phyloP scores from a whole-genome alignment of 2,329 filamentous ascomycete species.

The Cladosporium halotolerans region DNA sequence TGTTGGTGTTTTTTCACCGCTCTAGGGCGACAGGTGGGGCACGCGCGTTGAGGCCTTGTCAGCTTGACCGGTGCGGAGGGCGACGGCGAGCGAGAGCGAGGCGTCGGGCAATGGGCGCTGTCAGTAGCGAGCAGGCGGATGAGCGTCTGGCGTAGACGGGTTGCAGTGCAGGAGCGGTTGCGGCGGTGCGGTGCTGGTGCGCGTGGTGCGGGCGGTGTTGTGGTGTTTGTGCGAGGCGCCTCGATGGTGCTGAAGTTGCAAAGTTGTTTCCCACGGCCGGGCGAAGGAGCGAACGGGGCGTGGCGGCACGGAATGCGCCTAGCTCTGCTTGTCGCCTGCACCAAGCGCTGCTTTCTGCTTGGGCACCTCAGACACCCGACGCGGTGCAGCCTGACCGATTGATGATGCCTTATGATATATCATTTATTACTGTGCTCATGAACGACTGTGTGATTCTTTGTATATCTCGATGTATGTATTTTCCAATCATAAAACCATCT shows the following conservation, averaged over 20 bases:
- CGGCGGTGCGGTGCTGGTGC: background rate
- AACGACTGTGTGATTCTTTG: background rate
- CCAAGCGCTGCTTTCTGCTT: too few relatives aligned
- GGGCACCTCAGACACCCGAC: too few relatives aligned
- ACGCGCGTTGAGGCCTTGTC: slow-evolving; percentile 12
- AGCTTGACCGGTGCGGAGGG: slow-evolving; percentile 10
- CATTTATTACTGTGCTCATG: too few relatives aligned
- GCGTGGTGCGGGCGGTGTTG: background rate
- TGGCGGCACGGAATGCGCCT: too few relatives aligned
- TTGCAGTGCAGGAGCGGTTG: background rate
- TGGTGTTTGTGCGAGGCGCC: background rate
- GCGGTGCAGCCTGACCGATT: too few relatives aligned
- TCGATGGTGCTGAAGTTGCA: slow-evolving; percentile 1
- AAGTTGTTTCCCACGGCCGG: background rate
- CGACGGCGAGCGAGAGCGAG: background rate
- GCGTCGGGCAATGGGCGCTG: slow-evolving; percentile 1
- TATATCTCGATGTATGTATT: background rate
- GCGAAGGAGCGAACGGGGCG: background rate
- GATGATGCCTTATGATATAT: too few relatives aligned
- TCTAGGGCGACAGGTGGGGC: slow-evolving; percentile 9
- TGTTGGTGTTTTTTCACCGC: slow-evolving; percentile 12
- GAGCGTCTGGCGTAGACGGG: background rate
- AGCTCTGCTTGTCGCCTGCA: too few relatives aligned
- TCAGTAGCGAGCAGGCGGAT: background rate
- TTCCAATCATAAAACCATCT: background rate